Conservation (phyloP, 2,329 filamentous ascomycete genomes). For the Fusarium sulawesiense region DNA sequence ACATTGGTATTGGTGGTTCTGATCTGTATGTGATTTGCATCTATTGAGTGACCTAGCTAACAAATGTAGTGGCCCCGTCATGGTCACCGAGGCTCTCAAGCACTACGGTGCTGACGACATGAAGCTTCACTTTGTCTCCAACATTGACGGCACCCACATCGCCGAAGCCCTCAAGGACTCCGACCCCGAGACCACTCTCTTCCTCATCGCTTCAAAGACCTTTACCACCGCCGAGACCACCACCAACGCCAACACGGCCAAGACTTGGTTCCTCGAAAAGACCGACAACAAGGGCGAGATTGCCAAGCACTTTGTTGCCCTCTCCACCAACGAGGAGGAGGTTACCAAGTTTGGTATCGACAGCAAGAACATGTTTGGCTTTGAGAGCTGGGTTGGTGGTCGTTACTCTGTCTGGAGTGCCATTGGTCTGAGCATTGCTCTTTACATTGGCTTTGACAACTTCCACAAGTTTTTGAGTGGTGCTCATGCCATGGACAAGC, state of each 20-base stretch:
- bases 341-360: constrained; percentile 99
- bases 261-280: constrained; percentile 94
- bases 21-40: constrained; percentile 78
- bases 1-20: constrained; percentile 97
- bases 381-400: constrained; percentile 98
- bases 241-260: constrained; percentile 97
- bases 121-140: constrained; percentile 98
- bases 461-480: constrained; percentile 96
- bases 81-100: constrained; percentile 98
- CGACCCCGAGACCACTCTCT: constrained; percentile 97
- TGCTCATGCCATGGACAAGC: constrained; percentile 97
- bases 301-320: constrained; percentile 97
- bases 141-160: constrained; percentile 99
- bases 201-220: constrained; percentile 98
- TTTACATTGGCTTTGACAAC: constrained; percentile 98
- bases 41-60: constrained; percentile 13
- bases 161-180: constrained; percentile 90
- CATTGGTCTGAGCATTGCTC: constrained; percentile 91
- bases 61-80: constrained; percentile 72
- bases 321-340: constrained; percentile 94
- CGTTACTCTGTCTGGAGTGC: constrained; percentile 99
- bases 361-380: constrained; percentile 99
- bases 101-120: constrained; percentile 87
- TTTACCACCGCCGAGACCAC: constrained; percentile 98
- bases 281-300: constrained; percentile 82